A percentile compares a stretch with the other conserved stretches of the same genome.
These are phyloP conservation scores for Saussurea involucrata DNA, from an alignment of 129 eudicot species.

Conservation along the genomic window DNA sequence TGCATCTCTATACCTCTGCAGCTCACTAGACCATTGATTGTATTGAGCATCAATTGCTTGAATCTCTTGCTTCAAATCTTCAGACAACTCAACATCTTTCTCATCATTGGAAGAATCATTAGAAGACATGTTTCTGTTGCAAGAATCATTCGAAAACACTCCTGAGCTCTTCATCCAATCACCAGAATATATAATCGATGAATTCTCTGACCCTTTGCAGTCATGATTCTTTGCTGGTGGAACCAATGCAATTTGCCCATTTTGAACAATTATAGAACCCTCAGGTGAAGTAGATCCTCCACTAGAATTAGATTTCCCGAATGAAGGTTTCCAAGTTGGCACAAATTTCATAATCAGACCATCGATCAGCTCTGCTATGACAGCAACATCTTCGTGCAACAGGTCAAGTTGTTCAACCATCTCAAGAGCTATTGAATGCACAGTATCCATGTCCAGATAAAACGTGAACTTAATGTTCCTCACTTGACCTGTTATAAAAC, in stretches of 20 bases:
- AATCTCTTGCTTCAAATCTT: conserved; percentile 62
- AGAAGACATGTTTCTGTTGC: conserved; percentile 13
- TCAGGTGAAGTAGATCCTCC: conserved; percentile 11
- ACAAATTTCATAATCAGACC: conserved; percentile 40
- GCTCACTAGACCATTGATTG: conserved; percentile 36
- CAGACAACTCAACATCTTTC: conserved; percentile 21
- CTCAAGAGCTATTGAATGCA: conserved; percentile 57
- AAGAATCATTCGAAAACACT: conserved; percentile 7
- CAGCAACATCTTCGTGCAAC: conserved; percentile 42
- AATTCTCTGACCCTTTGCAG: conserved; percentile 15
- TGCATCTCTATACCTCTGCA: conserved; percentile 49
- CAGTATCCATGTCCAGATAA: conserved; percentile 51
- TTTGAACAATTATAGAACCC: conserved; percentile 23
- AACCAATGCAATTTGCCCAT: conserved; percentile 6
- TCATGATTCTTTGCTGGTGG: conserved; percentile 12
- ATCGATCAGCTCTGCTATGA: conserved; percentile 63
- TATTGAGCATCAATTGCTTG: conserved; percentile 55
- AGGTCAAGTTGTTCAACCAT: conserved; percentile 70
- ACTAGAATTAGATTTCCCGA: conserved; percentile 10
- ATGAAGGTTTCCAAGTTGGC: conserved; percentile 50
- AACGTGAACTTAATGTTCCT: conserved; percentile 51
- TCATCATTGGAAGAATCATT: conserved; percentile 29
- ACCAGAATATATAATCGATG: conserved; percentile 16
- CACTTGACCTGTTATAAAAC: conserved; percentile 42
- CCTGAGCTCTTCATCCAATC: conserved; percentile 31